A percentile compares a stretch with the other conserved stretches of the same genome.
These are phyloP conservation scores for Neodidymelliopsis sp. DNA, from an alignment of 2,329 filamentous ascomycete genomes.

Conservation along the genomic window DNA sequence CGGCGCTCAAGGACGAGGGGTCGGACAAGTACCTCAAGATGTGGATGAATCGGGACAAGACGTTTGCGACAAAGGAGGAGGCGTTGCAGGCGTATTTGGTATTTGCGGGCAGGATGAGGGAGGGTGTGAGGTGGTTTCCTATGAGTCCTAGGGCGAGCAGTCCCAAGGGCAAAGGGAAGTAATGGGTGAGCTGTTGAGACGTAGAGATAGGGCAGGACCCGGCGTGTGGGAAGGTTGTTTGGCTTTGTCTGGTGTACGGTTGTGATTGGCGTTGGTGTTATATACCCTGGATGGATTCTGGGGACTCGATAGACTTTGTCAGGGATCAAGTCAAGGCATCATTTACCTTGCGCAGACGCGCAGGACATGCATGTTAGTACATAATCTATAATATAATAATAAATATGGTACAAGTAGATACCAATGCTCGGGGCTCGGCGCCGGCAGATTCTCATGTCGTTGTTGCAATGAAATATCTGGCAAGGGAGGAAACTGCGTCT, in stretches of 20 bases:
- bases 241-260: not conserved
- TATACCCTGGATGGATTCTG: conserved; percentile 14
- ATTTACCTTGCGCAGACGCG: no score
- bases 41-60: conserved; percentile 41
- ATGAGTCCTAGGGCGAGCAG: conserved; percentile 18
- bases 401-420: not conserved
- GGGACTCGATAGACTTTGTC: not conserved
- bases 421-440: not conserved
- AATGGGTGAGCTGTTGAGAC: no score
- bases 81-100: conserved; percentile 36
- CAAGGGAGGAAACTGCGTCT: not conserved
- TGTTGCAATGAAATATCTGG: not conserved
- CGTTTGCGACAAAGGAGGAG: conserved; percentile 29
- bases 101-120: conserved; percentile 35
- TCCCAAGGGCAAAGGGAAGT: conserved; percentile 10
- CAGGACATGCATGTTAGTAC: not conserved
- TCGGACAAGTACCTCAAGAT: conserved; percentile 41
- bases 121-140: conserved; percentile 32
- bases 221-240: not conserved
- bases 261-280: not conserved
- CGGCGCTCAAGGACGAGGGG: conserved; percentile 33
- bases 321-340: no score
- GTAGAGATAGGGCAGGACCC: not conserved
- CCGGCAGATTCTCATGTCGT: not conserved
- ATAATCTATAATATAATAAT: conserved; percentile 2